Evolutionary conservation across 257 asterid species (phyloP), one percentile per base, ranked within the genome.

Genomic region (Asclepias syriaca): DNA sequence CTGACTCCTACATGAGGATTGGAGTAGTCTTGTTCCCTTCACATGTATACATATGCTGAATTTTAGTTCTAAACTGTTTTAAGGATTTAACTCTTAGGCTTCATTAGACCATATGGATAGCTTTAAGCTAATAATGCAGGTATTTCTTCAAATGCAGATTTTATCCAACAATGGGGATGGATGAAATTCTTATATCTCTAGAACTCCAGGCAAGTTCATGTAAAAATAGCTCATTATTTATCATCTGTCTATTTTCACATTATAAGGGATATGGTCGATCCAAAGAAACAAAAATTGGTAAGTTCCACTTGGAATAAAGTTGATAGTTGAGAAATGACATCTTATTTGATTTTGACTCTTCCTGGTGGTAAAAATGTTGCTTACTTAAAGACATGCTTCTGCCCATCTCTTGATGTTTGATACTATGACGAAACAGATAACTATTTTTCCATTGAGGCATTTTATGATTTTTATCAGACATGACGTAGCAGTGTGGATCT

Each of bases 161-260:
- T 56, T 75, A 12, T 12, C 70, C 78, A 59, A 68, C 22, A n/a
- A 65, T 60, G 65, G 59, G 3, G 74, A 49, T 68, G 37, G 70
- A 22, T 16, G 24, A 32, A 21, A 48, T 75, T n/a, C 59, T 75
- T 10, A 50, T 65, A 16, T 65, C 74, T 50, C 21, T 75, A 56
- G 40, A 58, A 37, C 14, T 75, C 54, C 18, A 68, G 78, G 78
- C 46, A 75, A 46, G 49, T 68, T 60, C 66, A 22, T 34, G 9
- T 50, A 13, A 50, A 66, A 37, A 32, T 54, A 27, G 4, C 39
- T 57, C 19, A 61, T 14, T 58, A 12, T 5, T 32, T 19, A 45
- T 74, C 24, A 53, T 57, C 60, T 24, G 16, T 13, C 2, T 12
- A 50, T 48, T 48, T 75, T 34, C 56, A 61, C 21, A 68, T 68